Evolutionary conservation across 2,329 filamentous ascomycete genomes (phyloP).

Genomic region (Colletotrichum lini): DNA sequence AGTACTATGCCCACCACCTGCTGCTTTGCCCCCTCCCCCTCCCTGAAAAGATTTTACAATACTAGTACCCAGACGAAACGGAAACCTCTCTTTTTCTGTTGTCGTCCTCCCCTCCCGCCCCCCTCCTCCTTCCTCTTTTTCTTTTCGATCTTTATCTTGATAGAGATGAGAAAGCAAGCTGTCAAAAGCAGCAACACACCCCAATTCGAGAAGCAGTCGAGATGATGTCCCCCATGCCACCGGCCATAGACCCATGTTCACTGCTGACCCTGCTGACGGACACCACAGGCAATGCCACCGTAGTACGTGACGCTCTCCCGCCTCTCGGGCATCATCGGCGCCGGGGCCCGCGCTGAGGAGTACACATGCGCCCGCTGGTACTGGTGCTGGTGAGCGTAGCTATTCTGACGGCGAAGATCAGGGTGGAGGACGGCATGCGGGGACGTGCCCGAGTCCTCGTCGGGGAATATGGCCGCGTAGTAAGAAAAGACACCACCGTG

Average conservation of each 20-base stretch:
- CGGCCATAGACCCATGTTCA: background rate
- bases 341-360: background rate
- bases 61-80: background rate
- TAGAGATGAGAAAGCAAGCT: too few relatives aligned
- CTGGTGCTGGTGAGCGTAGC: background rate
- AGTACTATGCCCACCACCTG: background rate
- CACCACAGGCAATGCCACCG: constrained; percentile 1
- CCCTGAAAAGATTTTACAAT: background rate
- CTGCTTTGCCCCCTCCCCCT: too few relatives aligned
- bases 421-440: background rate
- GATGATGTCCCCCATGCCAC: too few relatives aligned
- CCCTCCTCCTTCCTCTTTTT: too few relatives aligned
- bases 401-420: background rate
- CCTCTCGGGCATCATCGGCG: background rate
- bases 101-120: too few relatives aligned
- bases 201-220: too few relatives aligned
- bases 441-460: background rate
- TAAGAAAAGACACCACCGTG: background rate
- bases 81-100: background rate
- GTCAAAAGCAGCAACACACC: too few relatives aligned
- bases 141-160: too few relatives aligned
- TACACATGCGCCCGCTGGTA: constrained; percentile 1
- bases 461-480: background rate
- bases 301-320: constrained; percentile 10
- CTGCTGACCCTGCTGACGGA: background rate